Conservation (phyloP, 2,329 filamentous ascomycete genomes). For the Tolypocladium ophioglossoides region DNA sequence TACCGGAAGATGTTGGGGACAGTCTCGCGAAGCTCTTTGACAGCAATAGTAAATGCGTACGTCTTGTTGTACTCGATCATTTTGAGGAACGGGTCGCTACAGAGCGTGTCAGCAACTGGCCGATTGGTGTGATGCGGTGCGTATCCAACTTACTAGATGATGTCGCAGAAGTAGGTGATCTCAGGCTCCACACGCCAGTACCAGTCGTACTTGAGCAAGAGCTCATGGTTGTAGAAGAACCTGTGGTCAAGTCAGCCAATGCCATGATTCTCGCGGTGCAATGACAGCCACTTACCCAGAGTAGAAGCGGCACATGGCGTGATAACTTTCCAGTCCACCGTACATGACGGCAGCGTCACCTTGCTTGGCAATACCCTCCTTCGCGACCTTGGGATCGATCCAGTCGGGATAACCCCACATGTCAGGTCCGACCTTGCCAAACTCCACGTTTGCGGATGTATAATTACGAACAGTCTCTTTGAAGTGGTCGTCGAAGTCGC, state of each 20-base stretch:
- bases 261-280: not conserved
- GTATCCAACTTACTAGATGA: conserved; percentile 65
- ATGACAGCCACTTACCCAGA: conserved; percentile 58
- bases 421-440: conserved; percentile 79
- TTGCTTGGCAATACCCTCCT: conserved; percentile 93
- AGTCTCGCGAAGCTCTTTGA: conserved; percentile 95
- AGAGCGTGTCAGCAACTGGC: not conserved
- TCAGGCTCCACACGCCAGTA: conserved; percentile 99
- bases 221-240: conserved; percentile 94
- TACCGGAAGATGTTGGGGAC: conserved; percentile 99
- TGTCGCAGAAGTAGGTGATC: conserved; percentile 99
- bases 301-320: conserved; percentile 99
- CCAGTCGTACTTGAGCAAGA: conserved; percentile 96
- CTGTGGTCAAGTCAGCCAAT: conserved; percentile 27
- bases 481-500: conserved; percentile 91
- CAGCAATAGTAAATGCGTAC: conserved; percentile 96
- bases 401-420: conserved; percentile 98
- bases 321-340: conserved; percentile 95
- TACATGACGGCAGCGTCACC: conserved; percentile 98
- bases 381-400: conserved; percentile 87
- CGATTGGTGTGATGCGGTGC: not conserved
- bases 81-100: conserved; percentile 83
- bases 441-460: conserved; percentile 80
- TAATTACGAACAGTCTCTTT: conserved; percentile 81
- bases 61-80: conserved; percentile 96